phyloP scores from a whole-genome alignment of 768 basidiomycete species.

The Amanita inopinata region DNA sequence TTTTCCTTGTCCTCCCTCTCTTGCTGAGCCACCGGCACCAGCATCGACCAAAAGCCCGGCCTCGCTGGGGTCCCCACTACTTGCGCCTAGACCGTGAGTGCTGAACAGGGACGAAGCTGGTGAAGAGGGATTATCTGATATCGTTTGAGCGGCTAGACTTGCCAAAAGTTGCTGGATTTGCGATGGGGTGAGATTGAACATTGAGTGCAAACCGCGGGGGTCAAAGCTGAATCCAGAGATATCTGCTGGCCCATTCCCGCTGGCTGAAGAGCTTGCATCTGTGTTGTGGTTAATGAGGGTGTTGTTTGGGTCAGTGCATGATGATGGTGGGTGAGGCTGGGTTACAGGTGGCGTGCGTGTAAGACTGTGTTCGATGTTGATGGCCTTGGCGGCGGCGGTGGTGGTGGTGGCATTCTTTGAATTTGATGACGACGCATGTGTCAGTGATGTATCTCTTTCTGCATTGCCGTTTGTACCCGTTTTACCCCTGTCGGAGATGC shows the following conservation, averaged over 20 bases:
- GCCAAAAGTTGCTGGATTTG: slow-evolving; percentile 52
- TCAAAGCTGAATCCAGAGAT: slow-evolving; percentile 26
- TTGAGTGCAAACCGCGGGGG: slow-evolving; percentile 36
- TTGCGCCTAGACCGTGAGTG: slow-evolving; percentile 3
- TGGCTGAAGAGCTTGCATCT: no score
- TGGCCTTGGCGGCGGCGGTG: not conserved
- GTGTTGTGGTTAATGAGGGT: no score
- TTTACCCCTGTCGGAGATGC: no score
- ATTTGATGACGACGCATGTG: no score
- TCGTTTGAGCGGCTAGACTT: slow-evolving; percentile 27
- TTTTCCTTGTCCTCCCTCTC: not conserved
- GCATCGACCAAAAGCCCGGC: not conserved
- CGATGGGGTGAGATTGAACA: slow-evolving; percentile 43
- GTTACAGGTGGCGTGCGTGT: slow-evolving; percentile 3
- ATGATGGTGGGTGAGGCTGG: not conserved
- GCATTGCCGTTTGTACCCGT: no score
- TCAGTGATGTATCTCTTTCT: no score
- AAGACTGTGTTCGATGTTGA: slow-evolving; percentile 3
- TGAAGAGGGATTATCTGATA: no score
- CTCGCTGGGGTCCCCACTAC: not conserved
- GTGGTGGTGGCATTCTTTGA: not conserved
- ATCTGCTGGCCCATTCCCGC: slow-evolving; percentile 9
- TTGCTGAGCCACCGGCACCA: no score
- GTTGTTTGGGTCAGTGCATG: not conserved
- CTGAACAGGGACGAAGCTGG: slow-evolving; percentile 17